Evolutionary conservation across 331 rosid genomes (phyloP), one percentile per base, ranked within the genome.

Genomic region (Quercus phellos): DNA sequence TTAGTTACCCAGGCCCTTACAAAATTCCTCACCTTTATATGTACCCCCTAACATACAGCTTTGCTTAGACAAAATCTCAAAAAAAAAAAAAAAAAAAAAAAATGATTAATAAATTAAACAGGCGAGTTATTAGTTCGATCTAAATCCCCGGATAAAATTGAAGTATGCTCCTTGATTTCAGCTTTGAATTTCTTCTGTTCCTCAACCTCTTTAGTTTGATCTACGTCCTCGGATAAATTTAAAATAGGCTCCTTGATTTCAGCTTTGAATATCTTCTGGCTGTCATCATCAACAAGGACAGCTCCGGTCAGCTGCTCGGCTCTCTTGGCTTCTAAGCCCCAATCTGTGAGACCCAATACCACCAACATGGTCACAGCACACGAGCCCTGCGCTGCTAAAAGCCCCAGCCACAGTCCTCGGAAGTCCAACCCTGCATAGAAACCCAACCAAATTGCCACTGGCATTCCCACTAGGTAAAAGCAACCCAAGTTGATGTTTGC

Each of bases 401-500:
- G 90, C 0, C 99, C 99, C 13, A 90, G 50, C 99, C 99, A 94
- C 5, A 94, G 76, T 5, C 99, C 99, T 86, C 53, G 69, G 72
- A 94, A 94, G 75, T 92, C 99, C 21, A 87, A 86, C 50, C 90
- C 94, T n/a, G 74, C 67, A 68, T 68, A 87, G 73, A 90, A 94
- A 3, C 90, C 88, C 43, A 91, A 21, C 73, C 81, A 86, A 79
- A 94, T 38, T 0, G 99, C 91, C 80, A 92, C 96, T 6, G 99
- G 97, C 98, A 85, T 90, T 77, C 99, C 99, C 55, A 94, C 96
- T 18, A 90, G 74, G 78, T 94, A 94, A 68, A 94, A 94, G 70
- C 99, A 90, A 1, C 97, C 90, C 79, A 94, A 59, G 81, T 94
- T 94, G 64, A 94, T 89, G 30, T 90, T 82, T 0, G 99, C 99